Evolutionary conservation across 192 early-diverging fungal genomes (phyloP).

Genomic region (Podila epigama): DNA sequence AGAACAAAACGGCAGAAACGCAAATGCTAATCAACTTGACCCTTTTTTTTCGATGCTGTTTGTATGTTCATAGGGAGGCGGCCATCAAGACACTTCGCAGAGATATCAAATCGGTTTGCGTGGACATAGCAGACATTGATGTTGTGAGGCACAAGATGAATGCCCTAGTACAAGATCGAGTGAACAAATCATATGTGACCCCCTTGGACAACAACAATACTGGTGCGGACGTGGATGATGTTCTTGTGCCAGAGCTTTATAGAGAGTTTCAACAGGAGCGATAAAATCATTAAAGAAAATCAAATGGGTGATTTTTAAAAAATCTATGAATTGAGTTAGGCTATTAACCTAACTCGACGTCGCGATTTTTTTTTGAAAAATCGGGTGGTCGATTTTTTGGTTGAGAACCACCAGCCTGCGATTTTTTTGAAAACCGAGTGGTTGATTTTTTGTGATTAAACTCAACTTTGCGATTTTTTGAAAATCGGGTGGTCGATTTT

Average conservation of each 20-base stretch:
- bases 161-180: conserved; percentile 10
- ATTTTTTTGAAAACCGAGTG: no score
- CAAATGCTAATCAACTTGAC: not conserved
- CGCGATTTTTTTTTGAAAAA: no score
- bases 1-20: not conserved
- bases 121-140: conserved; percentile 24
- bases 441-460: no score
- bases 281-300: not conserved
- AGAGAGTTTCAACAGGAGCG: conserved; percentile 29
- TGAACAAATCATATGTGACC: not conserved
- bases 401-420: no score
- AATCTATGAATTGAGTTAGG: no score
- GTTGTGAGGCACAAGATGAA: conserved; percentile 16
- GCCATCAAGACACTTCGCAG: conserved; percentile 31
- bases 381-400: no score
- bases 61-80: conserved; percentile 24
- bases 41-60: not conserved
- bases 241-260: conserved; percentile 18
- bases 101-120: conserved; percentile 12
- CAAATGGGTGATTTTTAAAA: no score
- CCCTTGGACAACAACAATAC: not conserved
- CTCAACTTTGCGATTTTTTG: no score
- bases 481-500: no score
- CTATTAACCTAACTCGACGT: no score
- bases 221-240: not conserved